Conservation (phyloP, 345 rosid species). For the Aquilaria sinensis region DNA sequence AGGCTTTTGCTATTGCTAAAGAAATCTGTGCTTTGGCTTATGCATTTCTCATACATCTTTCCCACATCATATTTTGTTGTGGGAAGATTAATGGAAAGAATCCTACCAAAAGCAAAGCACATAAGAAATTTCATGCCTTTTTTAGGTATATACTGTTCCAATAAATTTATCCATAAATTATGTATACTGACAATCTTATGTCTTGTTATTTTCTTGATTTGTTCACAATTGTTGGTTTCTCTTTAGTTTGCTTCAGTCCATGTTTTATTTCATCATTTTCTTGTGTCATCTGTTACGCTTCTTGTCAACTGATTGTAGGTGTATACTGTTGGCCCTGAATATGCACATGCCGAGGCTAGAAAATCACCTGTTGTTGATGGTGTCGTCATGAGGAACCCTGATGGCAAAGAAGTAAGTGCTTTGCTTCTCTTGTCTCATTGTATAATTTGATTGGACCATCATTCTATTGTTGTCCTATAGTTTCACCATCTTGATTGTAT, state of each 20-base stretch:
- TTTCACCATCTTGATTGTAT: too few relatives aligned
- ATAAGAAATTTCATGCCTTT: too few relatives aligned
- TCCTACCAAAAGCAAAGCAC: too few relatives aligned
- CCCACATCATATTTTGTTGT: too few relatives aligned
- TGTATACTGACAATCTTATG: not conserved
- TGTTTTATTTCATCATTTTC: not conserved
- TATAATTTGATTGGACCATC: too few relatives aligned
- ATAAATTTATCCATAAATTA: too few relatives aligned
- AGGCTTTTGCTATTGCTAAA: conserved; percentile 2
- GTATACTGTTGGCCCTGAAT: conserved; percentile 97
- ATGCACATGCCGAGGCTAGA: conserved; percentile 99
- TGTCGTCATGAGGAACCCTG: conserved; percentile 96
- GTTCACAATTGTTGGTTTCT: not conserved
- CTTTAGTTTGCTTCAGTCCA: not conserved
- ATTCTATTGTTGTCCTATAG: too few relatives aligned
- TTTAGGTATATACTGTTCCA: too few relatives aligned
- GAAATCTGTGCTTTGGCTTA: not conserved
- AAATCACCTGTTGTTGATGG: conserved; percentile 99
- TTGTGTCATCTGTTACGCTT: conserved; percentile 13
- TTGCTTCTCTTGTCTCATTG: too few relatives aligned
- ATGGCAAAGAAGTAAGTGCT: conserved; percentile 91
- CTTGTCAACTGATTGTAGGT: conserved; percentile 52
- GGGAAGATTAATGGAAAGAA: too few relatives aligned
- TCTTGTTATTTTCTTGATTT: conserved; percentile 4
- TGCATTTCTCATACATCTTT: too few relatives aligned